These are phyloP conservation scores for Cyberlindnera euphorbiiphila DNA, from an alignment of 805 yeast genomes.

Conservation along the genomic window DNA sequence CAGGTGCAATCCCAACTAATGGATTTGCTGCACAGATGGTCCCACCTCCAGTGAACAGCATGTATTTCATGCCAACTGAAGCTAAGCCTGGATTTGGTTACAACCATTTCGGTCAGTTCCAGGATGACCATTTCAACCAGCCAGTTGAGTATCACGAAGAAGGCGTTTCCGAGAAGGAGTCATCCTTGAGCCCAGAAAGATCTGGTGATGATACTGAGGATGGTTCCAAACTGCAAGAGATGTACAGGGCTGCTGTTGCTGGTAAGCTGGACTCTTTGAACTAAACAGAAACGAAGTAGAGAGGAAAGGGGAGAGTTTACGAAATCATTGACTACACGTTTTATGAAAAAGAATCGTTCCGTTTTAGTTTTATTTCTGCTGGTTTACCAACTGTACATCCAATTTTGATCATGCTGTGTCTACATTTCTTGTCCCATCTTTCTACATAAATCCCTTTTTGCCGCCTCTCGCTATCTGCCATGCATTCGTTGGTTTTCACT, in stretches of 20 bases:
- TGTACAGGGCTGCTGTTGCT: constrained; percentile 28
- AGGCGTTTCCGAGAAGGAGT: too few species aligned
- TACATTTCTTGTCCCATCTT: too few species aligned
- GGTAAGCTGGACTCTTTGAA: constrained; percentile 25
- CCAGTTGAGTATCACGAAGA: constrained; percentile 5
- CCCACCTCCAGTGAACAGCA: constrained; percentile 16
- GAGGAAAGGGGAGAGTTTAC: background rate
- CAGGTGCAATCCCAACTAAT: constrained; percentile 5
- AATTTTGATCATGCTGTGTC: too few species aligned
- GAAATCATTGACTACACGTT: background rate
- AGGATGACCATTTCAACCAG: constrained; percentile 12
- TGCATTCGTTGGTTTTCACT: too few species aligned
- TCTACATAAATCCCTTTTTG: too few species aligned
- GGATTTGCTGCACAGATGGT: constrained; percentile 15
- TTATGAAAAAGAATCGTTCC: background rate
- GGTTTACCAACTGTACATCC: too few species aligned
- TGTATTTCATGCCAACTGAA: constrained; percentile 22
- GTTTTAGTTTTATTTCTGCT: too few species aligned
- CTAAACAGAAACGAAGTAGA: constrained; percentile 1
- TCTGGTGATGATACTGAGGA: constrained; percentile 10
- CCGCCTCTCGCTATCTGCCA: too few species aligned
- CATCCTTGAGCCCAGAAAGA: constrained; percentile 8
- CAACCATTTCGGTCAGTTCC: constrained; percentile 4
- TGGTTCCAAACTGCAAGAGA: constrained; percentile 23
- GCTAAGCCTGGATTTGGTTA: constrained; percentile 12